Conservation (phyloP, 352 stramenopile species). For the Phytopythium chamaehyphon region DNA sequence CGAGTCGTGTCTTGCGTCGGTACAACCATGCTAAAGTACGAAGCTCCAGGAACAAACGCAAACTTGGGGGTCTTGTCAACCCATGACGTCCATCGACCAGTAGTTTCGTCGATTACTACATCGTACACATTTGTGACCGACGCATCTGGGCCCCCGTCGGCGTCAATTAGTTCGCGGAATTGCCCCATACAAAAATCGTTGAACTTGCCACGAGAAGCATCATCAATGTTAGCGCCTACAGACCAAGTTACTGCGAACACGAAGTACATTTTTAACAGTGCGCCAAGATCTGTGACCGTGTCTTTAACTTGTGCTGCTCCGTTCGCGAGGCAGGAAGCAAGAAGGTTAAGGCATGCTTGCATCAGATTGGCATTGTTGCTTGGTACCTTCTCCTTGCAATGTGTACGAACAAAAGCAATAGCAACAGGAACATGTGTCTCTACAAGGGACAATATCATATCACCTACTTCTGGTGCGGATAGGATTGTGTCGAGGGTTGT, state of each 20-base stretch:
- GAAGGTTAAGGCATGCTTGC: conserved; percentile 83
- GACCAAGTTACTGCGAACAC: conserved; percentile 86
- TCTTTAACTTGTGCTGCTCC: conserved; percentile 32
- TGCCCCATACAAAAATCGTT: conserved; percentile 85
- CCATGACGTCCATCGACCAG: conserved; percentile 82
- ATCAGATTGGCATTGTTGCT: conserved; percentile 89
- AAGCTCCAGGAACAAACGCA: conserved; percentile 70
- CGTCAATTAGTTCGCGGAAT: conserved; percentile 56
- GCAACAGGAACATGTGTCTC: conserved; percentile 77
- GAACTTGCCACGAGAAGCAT: conserved; percentile 75
- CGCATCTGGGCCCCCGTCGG: conserved; percentile 15
- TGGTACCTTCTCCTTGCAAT: conserved; percentile 87
- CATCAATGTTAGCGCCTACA: conserved; percentile 85
- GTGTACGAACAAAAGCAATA: conserved; percentile 86
- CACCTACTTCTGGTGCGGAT: conserved; percentile 44
- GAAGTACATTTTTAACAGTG: conserved; percentile 83
- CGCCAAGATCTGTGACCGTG: conserved; percentile 46
- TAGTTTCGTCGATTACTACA: conserved; percentile 75
- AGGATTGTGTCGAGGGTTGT: conserved; percentile 74
- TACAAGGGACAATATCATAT: conserved; percentile 70
- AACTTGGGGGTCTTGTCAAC: conserved; percentile 87
- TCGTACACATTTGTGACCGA: conserved; percentile 83
- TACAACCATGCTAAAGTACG: conserved; percentile 95
- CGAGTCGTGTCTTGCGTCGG: conserved; percentile 93
- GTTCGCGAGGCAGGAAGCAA: conserved; percentile 66